Conservation (phyloP, 1,284 basidiomycete species). For the Kalmanozyma brasiliensis region DNA sequence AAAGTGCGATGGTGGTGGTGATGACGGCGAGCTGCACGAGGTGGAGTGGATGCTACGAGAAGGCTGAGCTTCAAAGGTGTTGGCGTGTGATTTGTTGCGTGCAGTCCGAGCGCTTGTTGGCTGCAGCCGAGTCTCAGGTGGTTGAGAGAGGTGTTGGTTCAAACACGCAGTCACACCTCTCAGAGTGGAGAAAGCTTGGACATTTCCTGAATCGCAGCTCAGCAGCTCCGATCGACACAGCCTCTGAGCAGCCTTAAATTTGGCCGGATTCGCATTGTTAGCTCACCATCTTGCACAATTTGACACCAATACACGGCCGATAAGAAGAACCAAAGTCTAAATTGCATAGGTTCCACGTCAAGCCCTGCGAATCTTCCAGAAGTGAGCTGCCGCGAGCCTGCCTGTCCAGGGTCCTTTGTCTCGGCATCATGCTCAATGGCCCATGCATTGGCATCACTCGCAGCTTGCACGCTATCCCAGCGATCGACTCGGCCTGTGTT, state of each 20-base stretch:
- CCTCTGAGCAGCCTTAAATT: constrained; percentile 3
- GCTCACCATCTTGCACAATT: not conserved
- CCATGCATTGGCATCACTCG: constrained; percentile 4
- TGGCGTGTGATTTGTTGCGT: not conserved
- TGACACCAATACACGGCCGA: constrained; percentile 15
- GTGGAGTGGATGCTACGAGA: not conserved
- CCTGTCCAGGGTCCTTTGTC: constrained; percentile 7
- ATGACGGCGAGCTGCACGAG: constrained; percentile 1
- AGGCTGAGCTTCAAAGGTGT: too few species aligned
- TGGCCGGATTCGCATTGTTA: too few species aligned
- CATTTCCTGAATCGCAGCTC: constrained; percentile 14
- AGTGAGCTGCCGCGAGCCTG: not conserved
- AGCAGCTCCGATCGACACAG: constrained; percentile 37
- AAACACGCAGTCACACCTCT: not conserved
- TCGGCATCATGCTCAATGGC: constrained; percentile 1
- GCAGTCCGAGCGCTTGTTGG: constrained; percentile 9
- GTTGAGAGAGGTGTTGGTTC: constrained; percentile 21
- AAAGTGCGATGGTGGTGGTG: constrained; percentile 2
- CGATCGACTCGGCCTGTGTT: too few species aligned
- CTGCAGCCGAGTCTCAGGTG: constrained; percentile 2
- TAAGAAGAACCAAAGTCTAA: constrained; percentile 25
- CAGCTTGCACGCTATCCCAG: too few species aligned
- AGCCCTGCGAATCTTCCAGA: constrained; percentile 25
- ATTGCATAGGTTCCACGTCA: constrained; percentile 30
- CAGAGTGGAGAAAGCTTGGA: constrained; percentile 31